A percentile compares a stretch with the other conserved stretches of the same genome.
These are phyloP conservation scores for Pulveroboletus sp. DNA, from an alignment of 768 basidiomycete species.

Conservation along the genomic window DNA sequence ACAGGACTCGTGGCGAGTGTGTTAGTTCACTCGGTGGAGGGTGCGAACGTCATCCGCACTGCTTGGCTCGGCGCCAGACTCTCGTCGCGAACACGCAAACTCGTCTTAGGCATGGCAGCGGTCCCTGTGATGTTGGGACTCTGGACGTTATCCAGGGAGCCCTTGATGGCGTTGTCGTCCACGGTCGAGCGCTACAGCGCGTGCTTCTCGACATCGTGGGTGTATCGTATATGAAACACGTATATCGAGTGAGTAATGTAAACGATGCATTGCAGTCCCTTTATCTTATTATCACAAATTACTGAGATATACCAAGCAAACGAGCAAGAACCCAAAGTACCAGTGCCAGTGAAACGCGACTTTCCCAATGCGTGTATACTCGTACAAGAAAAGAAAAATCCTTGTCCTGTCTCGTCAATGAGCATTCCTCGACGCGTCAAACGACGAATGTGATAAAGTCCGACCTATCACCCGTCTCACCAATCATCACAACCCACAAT, in stretches of 20 bases:
- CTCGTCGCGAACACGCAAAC: constrained; percentile 20
- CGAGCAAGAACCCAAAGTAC: too few relatives aligned
- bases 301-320: constrained; percentile 1
- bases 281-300: not conserved
- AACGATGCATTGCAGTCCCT: not conserved
- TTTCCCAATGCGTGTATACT: too few relatives aligned
- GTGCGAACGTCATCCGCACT: constrained; percentile 49
- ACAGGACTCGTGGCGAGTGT: constrained; percentile 53
- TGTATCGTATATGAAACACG: constrained; percentile 41
- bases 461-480: too few relatives aligned
- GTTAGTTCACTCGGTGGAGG: constrained; percentile 61
- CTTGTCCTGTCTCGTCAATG: too few relatives aligned
- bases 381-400: too few relatives aligned
- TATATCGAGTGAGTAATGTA: not conserved
- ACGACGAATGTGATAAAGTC: too few relatives aligned
- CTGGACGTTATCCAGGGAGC: constrained; percentile 51
- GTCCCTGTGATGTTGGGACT: constrained; percentile 58
- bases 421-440: too few relatives aligned
- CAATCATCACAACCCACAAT: constrained; percentile 41
- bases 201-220: constrained; percentile 41
- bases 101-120: constrained; percentile 35
- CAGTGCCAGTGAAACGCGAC: too few relatives aligned
- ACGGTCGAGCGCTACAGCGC: constrained; percentile 49
- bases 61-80: constrained; percentile 34
- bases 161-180: constrained; percentile 51